Evolutionary conservation across 2,329 filamentous ascomycete species (phyloP).

Genomic region (Chrysoporthe cubensis): DNA sequence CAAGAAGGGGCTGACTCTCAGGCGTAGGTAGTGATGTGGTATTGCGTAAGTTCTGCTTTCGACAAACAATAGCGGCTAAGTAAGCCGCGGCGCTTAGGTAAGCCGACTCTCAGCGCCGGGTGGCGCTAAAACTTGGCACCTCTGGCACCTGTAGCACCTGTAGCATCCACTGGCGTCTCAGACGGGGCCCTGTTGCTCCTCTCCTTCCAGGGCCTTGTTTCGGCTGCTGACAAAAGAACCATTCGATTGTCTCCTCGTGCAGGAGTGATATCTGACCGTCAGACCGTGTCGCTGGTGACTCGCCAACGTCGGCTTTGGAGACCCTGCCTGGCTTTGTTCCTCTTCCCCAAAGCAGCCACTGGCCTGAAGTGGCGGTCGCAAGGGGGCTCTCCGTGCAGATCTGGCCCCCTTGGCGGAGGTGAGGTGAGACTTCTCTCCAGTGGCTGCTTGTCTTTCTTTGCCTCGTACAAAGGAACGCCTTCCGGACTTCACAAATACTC

Average conservation of each 20-base stretch:
- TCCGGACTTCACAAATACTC: background rate
- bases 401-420: too few species aligned
- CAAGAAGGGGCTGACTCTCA: constrained; percentile 3
- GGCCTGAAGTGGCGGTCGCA: too few species aligned
- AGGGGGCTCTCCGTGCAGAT: too few species aligned
- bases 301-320: too few species aligned
- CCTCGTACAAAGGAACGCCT: background rate
- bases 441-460: background rate
- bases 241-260: background rate
- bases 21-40: constrained; percentile 10
- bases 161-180: background rate
- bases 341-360: too few species aligned
- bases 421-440: too few species aligned
- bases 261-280: too few species aligned
- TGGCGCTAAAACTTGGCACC: constrained; percentile 11
- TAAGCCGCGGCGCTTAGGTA: constrained; percentile 5
- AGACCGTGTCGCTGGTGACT: too few species aligned
- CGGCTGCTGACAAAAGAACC: background rate
- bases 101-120: background rate
- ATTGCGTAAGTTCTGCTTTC: constrained; percentile 10
- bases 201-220: background rate
- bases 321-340: too few species aligned
- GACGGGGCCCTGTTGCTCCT: background rate
- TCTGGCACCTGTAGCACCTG: background rate
- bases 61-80: constrained; percentile 14